These are phyloP conservation scores for Candida fluviatilis DNA, from an alignment of 805 yeast genomes.

Conservation along the genomic window DNA sequence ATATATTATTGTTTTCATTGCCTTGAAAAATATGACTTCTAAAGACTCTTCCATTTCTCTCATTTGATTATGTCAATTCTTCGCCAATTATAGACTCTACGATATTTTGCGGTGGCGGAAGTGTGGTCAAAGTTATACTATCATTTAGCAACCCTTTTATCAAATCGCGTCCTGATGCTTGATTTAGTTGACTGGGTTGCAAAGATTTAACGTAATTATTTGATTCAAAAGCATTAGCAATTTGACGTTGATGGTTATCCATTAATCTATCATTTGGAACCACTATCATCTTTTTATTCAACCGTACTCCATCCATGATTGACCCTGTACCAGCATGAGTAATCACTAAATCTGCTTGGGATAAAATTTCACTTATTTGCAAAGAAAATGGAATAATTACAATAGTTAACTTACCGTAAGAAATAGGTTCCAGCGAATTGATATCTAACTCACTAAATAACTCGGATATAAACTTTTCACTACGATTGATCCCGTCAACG, in stretches of 20 bases:
- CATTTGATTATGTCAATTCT: neutral
- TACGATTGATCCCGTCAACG: constrained; percentile 14
- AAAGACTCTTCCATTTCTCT: no score
- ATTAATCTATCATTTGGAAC: constrained; percentile 69
- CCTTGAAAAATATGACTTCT: no score
- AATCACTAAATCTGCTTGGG: constrained; percentile 54
- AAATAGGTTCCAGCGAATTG: constrained; percentile 9
- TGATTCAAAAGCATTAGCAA: constrained; percentile 41
- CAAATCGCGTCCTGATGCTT: neutral
- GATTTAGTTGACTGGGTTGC: neutral
- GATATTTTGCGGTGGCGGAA: neutral
- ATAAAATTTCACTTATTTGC: constrained; percentile 34
- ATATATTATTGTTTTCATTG: no score
- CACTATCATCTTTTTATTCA: constrained; percentile 55
- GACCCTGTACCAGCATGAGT: constrained; percentile 95
- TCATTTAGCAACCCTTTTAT: neutral
- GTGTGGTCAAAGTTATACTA: neutral
- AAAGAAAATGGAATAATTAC: constrained; percentile 21
- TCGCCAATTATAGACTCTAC: constrained; percentile 1
- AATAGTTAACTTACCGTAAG: constrained; percentile 6
- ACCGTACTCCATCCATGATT: constrained; percentile 69
- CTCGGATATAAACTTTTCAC: constrained; percentile 19
- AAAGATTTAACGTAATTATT: constrained; percentile 1
- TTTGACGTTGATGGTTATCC: constrained; percentile 83
- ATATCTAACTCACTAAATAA: constrained; percentile 12